phyloP scores from a whole-genome alignment of 768 basidiomycete species.

The Boletellus emodensis region DNA sequence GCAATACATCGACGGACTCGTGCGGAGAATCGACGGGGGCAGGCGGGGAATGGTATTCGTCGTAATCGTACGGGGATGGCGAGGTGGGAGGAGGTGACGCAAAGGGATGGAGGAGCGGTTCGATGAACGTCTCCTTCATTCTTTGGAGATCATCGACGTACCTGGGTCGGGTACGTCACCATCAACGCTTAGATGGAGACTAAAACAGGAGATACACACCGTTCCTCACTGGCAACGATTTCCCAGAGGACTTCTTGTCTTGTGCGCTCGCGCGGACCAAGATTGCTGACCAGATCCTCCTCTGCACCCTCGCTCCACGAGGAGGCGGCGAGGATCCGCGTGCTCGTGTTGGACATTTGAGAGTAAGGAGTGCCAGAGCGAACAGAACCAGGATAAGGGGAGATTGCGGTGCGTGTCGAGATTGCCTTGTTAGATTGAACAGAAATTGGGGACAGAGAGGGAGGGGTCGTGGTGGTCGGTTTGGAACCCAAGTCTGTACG shows the following conservation, averaged over 20 bases:
- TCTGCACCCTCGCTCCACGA: conserved; percentile 96
- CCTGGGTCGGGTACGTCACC: conserved; percentile 42
- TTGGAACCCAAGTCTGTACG: conserved; percentile 57
- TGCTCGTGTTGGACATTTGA: conserved; percentile 66
- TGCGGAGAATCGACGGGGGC: conserved; percentile 56
- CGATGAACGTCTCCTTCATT: conserved; percentile 93
- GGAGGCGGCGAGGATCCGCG: conserved; percentile 68
- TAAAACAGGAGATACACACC: conserved; percentile 43
- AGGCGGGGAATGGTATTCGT: conserved; percentile 45
- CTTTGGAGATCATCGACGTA: conserved; percentile 87
- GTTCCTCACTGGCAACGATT: conserved; percentile 93
- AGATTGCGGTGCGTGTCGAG: conserved; percentile 59
- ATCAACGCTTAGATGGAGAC: conserved; percentile 11
- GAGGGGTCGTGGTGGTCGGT: conserved; percentile 42
- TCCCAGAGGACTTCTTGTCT: conserved; percentile 96
- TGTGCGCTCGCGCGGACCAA: conserved; percentile 91
- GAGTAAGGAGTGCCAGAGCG: conserved; percentile 83
- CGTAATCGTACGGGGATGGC: conserved; percentile 59
- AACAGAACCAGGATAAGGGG: conserved; percentile 66
- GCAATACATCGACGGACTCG: conserved; percentile 70
- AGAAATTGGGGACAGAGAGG: conserved; percentile 56
- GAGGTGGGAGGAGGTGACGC: conserved; percentile 39
- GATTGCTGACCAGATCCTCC: conserved; percentile 87
- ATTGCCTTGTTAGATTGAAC: conserved; percentile 51
- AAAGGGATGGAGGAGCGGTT: conserved; percentile 84